Conservation (phyloP, 805 yeast genomes). For the Schizosaccharomyces osmophilus region DNA sequence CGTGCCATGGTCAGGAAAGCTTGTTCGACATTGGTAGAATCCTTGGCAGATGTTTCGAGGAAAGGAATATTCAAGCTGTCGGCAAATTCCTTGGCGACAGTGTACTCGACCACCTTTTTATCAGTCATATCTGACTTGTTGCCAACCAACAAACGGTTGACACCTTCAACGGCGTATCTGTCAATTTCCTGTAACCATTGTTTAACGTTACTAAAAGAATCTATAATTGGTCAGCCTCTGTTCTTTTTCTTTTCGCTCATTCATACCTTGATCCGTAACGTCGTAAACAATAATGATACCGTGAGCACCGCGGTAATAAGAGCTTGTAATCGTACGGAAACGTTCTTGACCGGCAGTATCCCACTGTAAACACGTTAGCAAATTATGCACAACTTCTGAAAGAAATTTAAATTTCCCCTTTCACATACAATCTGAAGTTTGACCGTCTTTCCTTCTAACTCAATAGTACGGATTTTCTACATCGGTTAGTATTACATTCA, state of each 20-base stretch:
- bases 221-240: conserved; percentile 5
- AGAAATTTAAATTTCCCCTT: not conserved
- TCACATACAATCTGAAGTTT: conserved; percentile 52
- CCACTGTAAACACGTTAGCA: conserved; percentile 25
- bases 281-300: conserved; percentile 95
- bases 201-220: conserved; percentile 69
- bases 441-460: conserved; percentile 87
- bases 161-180: conserved; percentile 94
- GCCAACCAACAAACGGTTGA: conserved; percentile 83
- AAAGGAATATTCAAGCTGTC: conserved; percentile 86
- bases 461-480: conserved; percentile 28
- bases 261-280: conserved; percentile 61
- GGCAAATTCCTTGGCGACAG: conserved; percentile 92
- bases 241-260: not conserved
- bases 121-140: conserved; percentile 86
- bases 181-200: conserved; percentile 98
- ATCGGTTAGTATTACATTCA: not conserved
- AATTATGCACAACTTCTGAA: not conserved
- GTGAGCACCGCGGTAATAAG: conserved; percentile 95
- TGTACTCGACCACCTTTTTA: conserved; percentile 83
- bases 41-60: conserved; percentile 85
- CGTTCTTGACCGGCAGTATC: conserved; percentile 98
- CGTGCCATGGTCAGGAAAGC: conserved; percentile 97
- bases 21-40: conserved; percentile 90
- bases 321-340: conserved; percentile 89